Conservation (phyloP, 352 stramenopile species). For the Phytophthora cryptogea region DNA sequence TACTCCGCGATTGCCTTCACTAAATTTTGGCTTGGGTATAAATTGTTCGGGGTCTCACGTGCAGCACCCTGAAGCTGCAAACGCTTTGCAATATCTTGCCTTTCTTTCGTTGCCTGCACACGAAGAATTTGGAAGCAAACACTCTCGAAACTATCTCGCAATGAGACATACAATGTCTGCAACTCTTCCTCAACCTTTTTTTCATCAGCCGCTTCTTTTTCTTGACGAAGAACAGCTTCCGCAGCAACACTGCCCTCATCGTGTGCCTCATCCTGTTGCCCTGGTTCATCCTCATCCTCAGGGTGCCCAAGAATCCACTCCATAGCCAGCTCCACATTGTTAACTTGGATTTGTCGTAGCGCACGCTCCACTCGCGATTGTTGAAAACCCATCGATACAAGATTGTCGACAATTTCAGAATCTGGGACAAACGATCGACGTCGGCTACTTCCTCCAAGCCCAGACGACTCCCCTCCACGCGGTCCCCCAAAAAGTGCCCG, state of each 20-base stretch:
- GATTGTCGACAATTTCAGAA: conserved; percentile 88
- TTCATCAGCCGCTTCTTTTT: conserved; percentile 30
- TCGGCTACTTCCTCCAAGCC: conserved; percentile 26
- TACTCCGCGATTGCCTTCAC: conserved; percentile 72
- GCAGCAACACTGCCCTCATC: conserved; percentile 24
- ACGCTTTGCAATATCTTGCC: conserved; percentile 8
- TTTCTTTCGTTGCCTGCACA: conserved; percentile 40
- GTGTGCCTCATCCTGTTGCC: conserved; percentile 30
- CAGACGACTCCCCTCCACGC: conserved; percentile 17
- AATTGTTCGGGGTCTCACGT: conserved; percentile 10
- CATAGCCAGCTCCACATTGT: conserved; percentile 95
- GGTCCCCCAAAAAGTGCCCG: conserved; percentile 53
- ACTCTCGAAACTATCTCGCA: conserved; percentile 67
- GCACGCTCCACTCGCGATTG: conserved; percentile 90
- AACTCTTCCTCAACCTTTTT: conserved; percentile 56
- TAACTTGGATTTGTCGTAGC: conserved; percentile 88
- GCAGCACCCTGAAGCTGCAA: neutral
- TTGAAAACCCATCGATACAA: conserved; percentile 96
- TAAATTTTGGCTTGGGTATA: conserved; percentile 53
- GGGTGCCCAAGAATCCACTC: conserved; percentile 95
- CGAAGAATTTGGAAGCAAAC: conserved; percentile 71
- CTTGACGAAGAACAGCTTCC: conserved; percentile 9
- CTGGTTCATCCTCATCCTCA: conserved; percentile 53
- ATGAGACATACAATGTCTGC: conserved; percentile 48
- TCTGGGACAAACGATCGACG: conserved; percentile 87